Evolutionary conservation across 1,284 basidiomycete genomes (phyloP), one percentile per base, ranked within the genome.

Genomic region (Heterobasidion irregulare): DNA sequence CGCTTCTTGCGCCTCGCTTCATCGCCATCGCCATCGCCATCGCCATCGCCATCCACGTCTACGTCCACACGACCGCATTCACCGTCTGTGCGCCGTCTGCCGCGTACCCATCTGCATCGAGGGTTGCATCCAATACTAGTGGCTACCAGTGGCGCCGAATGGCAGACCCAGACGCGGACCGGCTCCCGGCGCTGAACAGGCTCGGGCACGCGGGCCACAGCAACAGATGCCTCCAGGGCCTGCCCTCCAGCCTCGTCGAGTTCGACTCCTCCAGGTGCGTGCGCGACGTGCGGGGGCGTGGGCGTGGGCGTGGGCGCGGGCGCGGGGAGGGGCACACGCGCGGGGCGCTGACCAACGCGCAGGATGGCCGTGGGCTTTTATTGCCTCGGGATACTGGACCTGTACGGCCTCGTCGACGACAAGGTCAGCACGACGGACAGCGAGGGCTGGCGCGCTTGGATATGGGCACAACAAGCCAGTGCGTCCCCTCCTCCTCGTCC

Each of bases 311-410:
- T n/a, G n/a, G n/a, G n/a, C 12, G 18, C 47, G 1, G 10, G 35
- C n/a, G 15, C 32, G 13, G 16, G 16, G n/a, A n/a, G n/a, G n/a
- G n/a, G n/a, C n/a, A n/a, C n/a, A n/a, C n/a, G n/a, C 26, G 19
- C 10, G 32, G 3, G 9, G 45, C 15, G 10, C 38, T 43, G 12
- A 33, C 36, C 4, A 3, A 10, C 10, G 9, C 16, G 52, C 61
- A 94, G 92, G 61, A 73, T 94, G 61, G 91, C 89, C 1, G 66
- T 94, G 47, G 83, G 77, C n/a, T 95, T 91, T 72, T 95, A 95
- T 66, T 90, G 87, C 61, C 72, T 95, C 13, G 86, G 89, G 1
- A 79, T 82, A 0, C 70, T 95, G 33, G 92, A 94, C 64, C 70
- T 95, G 15, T 75, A 92, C 7, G 83, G 78, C 8, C 66, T 75